Evolutionary conservation across 2,329 filamentous ascomycete genomes (phyloP).

Genomic region (Penicillium sp.): DNA sequence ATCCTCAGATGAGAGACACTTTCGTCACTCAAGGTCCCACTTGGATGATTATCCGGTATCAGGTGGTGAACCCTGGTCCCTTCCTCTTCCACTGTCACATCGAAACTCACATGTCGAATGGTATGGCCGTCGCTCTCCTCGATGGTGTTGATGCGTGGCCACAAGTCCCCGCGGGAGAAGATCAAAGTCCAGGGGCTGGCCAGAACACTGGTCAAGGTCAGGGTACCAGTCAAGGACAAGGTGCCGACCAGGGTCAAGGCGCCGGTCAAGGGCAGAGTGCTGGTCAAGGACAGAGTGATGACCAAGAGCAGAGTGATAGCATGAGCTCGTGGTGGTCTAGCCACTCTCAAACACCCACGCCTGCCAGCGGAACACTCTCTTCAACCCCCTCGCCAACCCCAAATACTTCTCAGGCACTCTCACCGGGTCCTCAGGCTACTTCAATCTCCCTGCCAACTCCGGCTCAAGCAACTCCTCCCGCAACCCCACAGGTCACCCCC

Average conservation of each 20-base stretch:
- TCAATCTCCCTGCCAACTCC: not conserved
- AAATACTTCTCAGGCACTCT: not conserved
- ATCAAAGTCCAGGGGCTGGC: conserved; percentile 14
- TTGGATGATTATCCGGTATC: conserved; percentile 53
- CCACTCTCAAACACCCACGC: not conserved
- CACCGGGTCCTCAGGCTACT: not conserved
- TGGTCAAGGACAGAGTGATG: not conserved
- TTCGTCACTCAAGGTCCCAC: conserved; percentile 38
- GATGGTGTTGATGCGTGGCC: conserved; percentile 56
- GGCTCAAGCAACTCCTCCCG: not conserved
- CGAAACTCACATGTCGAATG: conserved; percentile 52
- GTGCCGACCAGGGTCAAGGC: conserved; percentile 20
- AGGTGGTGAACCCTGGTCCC: conserved; percentile 51
- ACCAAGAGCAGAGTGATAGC: not conserved
- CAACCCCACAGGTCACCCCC: not conserved
- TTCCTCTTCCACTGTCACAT: conserved; percentile 58
- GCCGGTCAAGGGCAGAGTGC: not conserved
- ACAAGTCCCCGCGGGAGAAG: conserved; percentile 31
- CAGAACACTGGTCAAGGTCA: not conserved
- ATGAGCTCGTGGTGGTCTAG: conserved; percentile 6
- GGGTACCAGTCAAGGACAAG: not conserved
- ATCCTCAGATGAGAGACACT: conserved; percentile 48
- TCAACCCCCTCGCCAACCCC: not conserved
- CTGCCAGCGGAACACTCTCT: not conserved
- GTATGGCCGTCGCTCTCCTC: conserved; percentile 54